phyloP scores from a whole-genome alignment of 371 early-diverging fungal species.

The Lichtheimia corymbifera region DNA sequence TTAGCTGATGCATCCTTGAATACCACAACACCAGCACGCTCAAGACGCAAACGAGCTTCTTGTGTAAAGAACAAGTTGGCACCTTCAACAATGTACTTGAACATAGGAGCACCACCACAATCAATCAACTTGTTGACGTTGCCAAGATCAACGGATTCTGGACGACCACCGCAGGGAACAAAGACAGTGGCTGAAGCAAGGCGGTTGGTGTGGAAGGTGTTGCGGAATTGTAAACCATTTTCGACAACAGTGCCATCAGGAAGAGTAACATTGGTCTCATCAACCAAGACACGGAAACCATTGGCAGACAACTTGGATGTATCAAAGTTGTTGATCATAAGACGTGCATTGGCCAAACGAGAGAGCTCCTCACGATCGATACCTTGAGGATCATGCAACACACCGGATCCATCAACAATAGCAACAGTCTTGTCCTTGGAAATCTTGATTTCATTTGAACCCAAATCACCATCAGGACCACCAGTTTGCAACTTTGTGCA shows the following conservation, averaged over 20 bases:
- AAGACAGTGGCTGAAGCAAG: conserved; percentile 88
- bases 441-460: conserved; percentile 98
- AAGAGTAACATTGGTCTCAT: conserved; percentile 85
- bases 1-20: conserved; percentile 99
- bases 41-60: conserved; percentile 95
- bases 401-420: conserved; percentile 96
- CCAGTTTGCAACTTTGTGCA: conserved; percentile 95
- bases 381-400: conserved; percentile 90
- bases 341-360: conserved; percentile 79
- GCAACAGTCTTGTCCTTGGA: conserved; percentile 94
- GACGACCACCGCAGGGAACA: conserved; percentile 98
- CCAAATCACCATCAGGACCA: conserved; percentile 98
- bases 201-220: conserved; percentile 90
- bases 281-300: conserved; percentile 94
- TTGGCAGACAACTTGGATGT: conserved; percentile 68
- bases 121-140: conserved; percentile 83
- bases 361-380: conserved; percentile 84
- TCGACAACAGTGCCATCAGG: conserved; percentile 88
- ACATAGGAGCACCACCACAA: conserved; percentile 74
- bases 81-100: conserved; percentile 98
- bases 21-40: conserved; percentile 90
- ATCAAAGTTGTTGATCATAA: conserved; percentile 93
- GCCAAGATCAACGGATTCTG: conserved; percentile 94
- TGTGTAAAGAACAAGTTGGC: conserved; percentile 98
- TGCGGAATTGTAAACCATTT: conserved; percentile 92